Evolutionary conservation across 805 yeast genomes (phyloP).

Genomic region (Nakazawaea ambrosiae): DNA sequence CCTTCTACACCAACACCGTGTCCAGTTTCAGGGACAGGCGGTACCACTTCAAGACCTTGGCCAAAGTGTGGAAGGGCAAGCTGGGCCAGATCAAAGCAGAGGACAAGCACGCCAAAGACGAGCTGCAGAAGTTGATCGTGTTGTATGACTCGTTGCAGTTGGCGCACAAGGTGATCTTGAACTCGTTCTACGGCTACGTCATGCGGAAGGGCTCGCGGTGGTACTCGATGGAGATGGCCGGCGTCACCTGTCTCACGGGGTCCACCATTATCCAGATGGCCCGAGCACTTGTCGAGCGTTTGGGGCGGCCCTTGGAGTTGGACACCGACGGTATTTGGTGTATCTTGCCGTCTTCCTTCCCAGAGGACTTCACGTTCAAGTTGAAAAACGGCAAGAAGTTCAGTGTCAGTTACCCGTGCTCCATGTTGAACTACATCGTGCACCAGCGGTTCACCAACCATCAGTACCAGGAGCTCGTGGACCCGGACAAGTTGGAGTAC

Average conservation of each 20-base stretch:
- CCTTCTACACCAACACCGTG: slow-evolving; percentile 93
- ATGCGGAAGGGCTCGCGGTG: slow-evolving; percentile 99
- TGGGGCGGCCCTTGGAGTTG: slow-evolving; percentile 92
- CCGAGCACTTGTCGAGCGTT: slow-evolving; percentile 76
- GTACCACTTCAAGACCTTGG: slow-evolving; percentile 88
- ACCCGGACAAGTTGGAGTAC: slow-evolving; percentile 61
- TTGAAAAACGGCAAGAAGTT: slow-evolving; percentile 73
- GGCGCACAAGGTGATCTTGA: slow-evolving; percentile 94
- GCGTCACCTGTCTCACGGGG: slow-evolving; percentile 96
- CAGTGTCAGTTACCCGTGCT: slow-evolving; percentile 85
- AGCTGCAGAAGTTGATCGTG: slow-evolving; percentile 90
- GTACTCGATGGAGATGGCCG: slow-evolving; percentile 99
- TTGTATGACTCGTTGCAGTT: slow-evolving; percentile 91
- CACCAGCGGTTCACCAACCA: slow-evolving; percentile 88
- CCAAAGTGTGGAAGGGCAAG: slow-evolving; percentile 91
- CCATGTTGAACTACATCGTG: slow-evolving; percentile 90
- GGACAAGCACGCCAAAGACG: slow-evolving; percentile 66
- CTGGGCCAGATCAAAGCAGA: slow-evolving; percentile 42
- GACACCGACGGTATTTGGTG: slow-evolving; percentile 99
- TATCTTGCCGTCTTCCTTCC: slow-evolving; percentile 87
- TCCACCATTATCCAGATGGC: slow-evolving; percentile 99
- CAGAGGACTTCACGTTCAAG: slow-evolving; percentile 74
- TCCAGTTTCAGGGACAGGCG: slow-evolving; percentile 92
- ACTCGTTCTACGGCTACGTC: slow-evolving; percentile 96
- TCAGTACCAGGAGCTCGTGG: slow-evolving; percentile 84